Percentiles rank a stretch among this genome's conserved stretches.
Evolutionary conservation across 2,329 filamentous ascomycete genomes (phyloP).

Genomic region (Aureobasidium vineae): DNA sequence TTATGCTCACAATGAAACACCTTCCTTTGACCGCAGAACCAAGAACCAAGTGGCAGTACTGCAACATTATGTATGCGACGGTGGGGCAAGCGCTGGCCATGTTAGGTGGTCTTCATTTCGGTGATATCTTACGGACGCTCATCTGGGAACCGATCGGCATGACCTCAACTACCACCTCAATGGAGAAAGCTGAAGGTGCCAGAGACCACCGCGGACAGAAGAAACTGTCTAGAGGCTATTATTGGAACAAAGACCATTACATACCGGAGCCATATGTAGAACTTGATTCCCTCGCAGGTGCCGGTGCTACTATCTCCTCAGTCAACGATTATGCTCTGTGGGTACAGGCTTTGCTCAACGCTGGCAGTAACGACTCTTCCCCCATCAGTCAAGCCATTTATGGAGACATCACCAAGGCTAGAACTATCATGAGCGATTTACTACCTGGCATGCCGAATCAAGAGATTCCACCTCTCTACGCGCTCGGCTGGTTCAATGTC

Average conservation of each 20-base stretch:
- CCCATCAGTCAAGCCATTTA: not conserved
- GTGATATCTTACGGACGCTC: not conserved
- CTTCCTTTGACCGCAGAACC: conserved; percentile 41
- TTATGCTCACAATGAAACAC: conserved; percentile 45
- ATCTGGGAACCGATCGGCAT: not conserved
- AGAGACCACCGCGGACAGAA: not conserved
- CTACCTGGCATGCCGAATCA: not conserved
- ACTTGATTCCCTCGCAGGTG: conserved; percentile 31
- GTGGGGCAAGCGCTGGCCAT: conserved; percentile 49
- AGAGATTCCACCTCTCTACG: not conserved
- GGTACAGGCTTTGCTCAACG: conserved; percentile 28
- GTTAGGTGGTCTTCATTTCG: conserved; percentile 32
- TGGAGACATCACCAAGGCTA: not conserved
- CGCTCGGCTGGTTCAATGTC: not conserved
- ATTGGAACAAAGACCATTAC: not conserved
- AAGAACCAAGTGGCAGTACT: conserved; percentile 50
- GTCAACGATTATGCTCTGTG: conserved; percentile 29
- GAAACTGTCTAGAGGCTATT: not conserved
- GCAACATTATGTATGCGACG: conserved; percentile 54
- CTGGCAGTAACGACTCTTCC: conserved; percentile 4
- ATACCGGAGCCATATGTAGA: not conserved
- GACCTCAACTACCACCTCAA: not conserved
- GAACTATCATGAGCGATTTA: not conserved
- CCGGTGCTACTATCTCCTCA: conserved; percentile 30
- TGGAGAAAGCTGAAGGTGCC: not conserved